Percentiles rank a stretch among this genome's conserved stretches.
phyloP scores from a whole-genome alignment of 305 asterid species.

The Ruellia speciosa region DNA sequence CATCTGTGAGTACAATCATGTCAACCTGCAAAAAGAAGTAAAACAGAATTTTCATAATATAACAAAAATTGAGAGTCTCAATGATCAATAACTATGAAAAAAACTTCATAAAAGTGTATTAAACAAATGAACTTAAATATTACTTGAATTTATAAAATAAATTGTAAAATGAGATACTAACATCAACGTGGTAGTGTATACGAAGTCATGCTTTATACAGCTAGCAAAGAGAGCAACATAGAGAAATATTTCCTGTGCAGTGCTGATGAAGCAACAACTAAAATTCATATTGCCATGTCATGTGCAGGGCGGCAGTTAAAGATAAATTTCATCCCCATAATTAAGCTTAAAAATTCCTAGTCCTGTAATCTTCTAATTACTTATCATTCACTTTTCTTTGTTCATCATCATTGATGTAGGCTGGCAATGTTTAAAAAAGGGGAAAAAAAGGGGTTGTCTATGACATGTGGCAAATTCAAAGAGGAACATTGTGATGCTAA shows the following conservation, averaged over 20 bases:
- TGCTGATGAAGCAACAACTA: slow-evolving; percentile 2
- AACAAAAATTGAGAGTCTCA: background rate
- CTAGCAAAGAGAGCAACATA: background rate
- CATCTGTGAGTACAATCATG: slow-evolving; percentile 97
- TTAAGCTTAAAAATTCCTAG: slow-evolving; percentile 3
- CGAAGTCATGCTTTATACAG: background rate
- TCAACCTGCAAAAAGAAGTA: slow-evolving; percentile 61
- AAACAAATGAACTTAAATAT: background rate
- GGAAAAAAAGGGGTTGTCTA: background rate
- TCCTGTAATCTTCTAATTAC: background rate
- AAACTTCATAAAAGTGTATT: background rate
- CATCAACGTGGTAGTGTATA: background rate
- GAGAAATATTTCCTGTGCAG: background rate
- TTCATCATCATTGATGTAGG: background rate
- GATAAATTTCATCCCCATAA: background rate
- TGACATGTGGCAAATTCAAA: slow-evolving; percentile 7
- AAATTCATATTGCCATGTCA: background rate
- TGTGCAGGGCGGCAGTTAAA: slow-evolving; percentile 3
- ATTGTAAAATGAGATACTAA: background rate
- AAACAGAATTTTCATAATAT: slow-evolving; percentile 13
- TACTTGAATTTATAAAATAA: background rate
- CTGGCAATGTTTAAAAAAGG: background rate
- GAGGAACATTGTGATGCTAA: slow-evolving; percentile 9
- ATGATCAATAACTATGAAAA: background rate
- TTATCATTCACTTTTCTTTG: background rate